Percentiles rank a stretch among this genome's conserved stretches.
These are phyloP conservation scores for Biscogniauxia mediterranea DNA, from an alignment of 2,329 filamentous ascomycete genomes.

Conservation along the genomic window DNA sequence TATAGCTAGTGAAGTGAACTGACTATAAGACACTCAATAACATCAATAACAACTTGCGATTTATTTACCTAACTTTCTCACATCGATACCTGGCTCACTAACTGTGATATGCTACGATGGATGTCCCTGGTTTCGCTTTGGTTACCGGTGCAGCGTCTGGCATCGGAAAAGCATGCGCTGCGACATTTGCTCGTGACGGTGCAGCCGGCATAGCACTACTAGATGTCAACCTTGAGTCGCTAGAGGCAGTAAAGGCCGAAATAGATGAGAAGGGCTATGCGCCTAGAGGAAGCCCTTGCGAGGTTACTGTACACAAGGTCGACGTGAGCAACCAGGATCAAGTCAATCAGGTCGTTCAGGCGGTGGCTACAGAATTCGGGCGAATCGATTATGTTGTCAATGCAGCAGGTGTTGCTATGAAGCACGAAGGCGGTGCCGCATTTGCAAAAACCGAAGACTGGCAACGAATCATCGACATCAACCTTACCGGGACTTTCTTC, in stretches of 20 bases:
- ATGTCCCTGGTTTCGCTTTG: slow-evolving; percentile 32
- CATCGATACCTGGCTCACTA: too few species aligned
- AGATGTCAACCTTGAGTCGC: slow-evolving; percentile 23
- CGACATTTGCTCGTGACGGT: slow-evolving; percentile 29
- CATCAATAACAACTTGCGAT: too few species aligned
- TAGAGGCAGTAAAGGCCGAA: slow-evolving; percentile 17
- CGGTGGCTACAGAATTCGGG: slow-evolving; percentile 32
- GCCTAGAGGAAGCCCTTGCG: slow-evolving; percentile 4
- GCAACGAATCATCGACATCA: slow-evolving; percentile 41
- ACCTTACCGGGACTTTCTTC: slow-evolving; percentile 43
- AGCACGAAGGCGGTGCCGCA: slow-evolving; percentile 37
- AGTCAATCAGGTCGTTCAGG: slow-evolving; percentile 27
- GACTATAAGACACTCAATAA: too few species aligned
- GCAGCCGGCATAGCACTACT: slow-evolving; percentile 29
- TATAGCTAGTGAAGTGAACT: too few species aligned
- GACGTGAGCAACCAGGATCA: slow-evolving; percentile 34
- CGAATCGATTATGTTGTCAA: slow-evolving; percentile 42
- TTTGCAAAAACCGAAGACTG: slow-evolving; percentile 38
- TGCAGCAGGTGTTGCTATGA: slow-evolving; percentile 39
- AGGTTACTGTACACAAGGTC: slow-evolving; percentile 7
- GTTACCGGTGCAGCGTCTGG: slow-evolving; percentile 34
- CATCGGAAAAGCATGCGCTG: slow-evolving; percentile 32
- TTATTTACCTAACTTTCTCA: too few species aligned
- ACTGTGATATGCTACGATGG: slow-evolving; percentile 13
- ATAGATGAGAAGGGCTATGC: slow-evolving; percentile 18